These are phyloP conservation scores for Nadsonia commutata DNA, from an alignment of 1,139 yeast species.

Conservation along the genomic window DNA sequence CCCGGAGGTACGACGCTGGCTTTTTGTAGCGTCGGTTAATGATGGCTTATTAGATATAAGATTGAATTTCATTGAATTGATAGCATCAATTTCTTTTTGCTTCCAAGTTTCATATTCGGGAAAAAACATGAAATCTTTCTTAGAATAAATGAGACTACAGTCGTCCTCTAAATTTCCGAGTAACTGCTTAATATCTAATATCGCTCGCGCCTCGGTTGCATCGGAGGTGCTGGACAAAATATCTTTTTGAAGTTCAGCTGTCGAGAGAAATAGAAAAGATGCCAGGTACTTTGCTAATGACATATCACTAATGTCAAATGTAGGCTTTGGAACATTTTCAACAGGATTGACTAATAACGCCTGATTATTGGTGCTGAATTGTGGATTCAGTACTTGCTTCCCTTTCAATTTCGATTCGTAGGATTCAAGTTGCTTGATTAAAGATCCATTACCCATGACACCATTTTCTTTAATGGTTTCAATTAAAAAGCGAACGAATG, in stretches of 20 bases:
- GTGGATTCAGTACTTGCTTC: slow-evolving; percentile 14
- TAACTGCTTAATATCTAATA: slow-evolving; percentile 32
- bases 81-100: slow-evolving; percentile 26
- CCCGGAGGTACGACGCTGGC: slow-evolving; percentile 1
- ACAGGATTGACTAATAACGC: not conserved
- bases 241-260: slow-evolving; percentile 17
- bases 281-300: slow-evolving; percentile 14
- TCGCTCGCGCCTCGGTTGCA: slow-evolving; percentile 31
- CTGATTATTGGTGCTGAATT: not conserved
- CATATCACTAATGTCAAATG: slow-evolving; percentile 18
- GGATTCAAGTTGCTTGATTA: slow-evolving; percentile 20
- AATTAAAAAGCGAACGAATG: slow-evolving; percentile 43
- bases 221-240: slow-evolving; percentile 22
- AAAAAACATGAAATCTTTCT: slow-evolving; percentile 29
- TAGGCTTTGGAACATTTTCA: slow-evolving; percentile 10
- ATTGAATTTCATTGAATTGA: slow-evolving; percentile 19
- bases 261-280: slow-evolving; percentile 13
- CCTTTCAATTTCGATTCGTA: slow-evolving; percentile 17
- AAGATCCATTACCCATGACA: slow-evolving; percentile 13
- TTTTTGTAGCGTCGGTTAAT: slow-evolving; percentile 4
- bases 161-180: slow-evolving; percentile 29
- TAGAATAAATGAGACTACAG: slow-evolving; percentile 25
- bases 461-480: slow-evolving; percentile 28
- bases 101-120: slow-evolving; percentile 41
- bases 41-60: slow-evolving; percentile 3